These are phyloP conservation scores for Pseudogymnoascus sp. DNA, from an alignment of 2,329 filamentous ascomycete species.

Conservation along the genomic window DNA sequence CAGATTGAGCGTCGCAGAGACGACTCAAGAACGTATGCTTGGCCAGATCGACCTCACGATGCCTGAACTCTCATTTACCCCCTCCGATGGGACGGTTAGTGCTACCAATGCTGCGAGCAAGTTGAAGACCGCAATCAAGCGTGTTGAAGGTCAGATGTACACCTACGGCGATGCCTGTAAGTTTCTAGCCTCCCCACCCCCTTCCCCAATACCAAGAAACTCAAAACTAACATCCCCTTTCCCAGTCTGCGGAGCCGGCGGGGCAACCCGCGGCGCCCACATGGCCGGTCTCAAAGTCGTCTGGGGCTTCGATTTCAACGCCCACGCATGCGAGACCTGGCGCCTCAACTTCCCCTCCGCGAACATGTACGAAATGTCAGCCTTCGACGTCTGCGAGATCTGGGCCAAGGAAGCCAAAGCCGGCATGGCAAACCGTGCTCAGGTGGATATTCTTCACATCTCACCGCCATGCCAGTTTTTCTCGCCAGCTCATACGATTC, in stretches of 20 bases:
- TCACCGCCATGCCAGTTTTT: conserved; percentile 75
- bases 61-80: conserved; percentile 18
- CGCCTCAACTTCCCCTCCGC: conserved; percentile 48
- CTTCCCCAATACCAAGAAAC: neutral
- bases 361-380: conserved; percentile 42
- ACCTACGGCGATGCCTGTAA: conserved; percentile 60
- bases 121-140: conserved; percentile 17
- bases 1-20: conserved; percentile 3
- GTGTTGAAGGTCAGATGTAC: conserved; percentile 43
- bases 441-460: conserved; percentile 62
- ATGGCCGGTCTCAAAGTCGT: conserved; percentile 52
- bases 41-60: conserved; percentile 16
- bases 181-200: neutral
- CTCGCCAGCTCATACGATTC: conserved; percentile 62
- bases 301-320: conserved; percentile 59
- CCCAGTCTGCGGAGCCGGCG: conserved; percentile 60
- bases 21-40: neutral
- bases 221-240: neutral
- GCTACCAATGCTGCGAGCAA: conserved; percentile 15
- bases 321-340: conserved; percentile 52
- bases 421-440: conserved; percentile 3
- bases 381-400: conserved; percentile 44
- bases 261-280: conserved; percentile 58
- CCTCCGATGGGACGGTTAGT: conserved; percentile 23
- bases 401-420: conserved; percentile 12